These are phyloP conservation scores for Suillus bovinus DNA, from an alignment of 768 basidiomycete genomes.

Conservation along the genomic window DNA sequence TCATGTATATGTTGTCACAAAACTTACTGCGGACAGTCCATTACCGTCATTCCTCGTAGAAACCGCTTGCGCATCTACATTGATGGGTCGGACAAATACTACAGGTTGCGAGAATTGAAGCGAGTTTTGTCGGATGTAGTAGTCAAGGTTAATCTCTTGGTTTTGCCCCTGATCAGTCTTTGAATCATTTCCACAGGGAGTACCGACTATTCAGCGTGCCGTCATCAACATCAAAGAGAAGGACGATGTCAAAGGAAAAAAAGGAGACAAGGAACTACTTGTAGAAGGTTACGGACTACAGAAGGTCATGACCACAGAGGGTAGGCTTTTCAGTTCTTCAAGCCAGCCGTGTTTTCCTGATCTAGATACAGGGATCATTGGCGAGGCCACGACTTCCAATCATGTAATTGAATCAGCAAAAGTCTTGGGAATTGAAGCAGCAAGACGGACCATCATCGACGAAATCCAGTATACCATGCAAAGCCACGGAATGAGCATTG, in stretches of 20 bases:
- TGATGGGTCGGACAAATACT: conserved; percentile 77
- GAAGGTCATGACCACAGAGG: conserved; percentile 96
- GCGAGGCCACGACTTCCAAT: conserved; percentile 90
- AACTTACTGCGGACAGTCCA: conserved; percentile 46
- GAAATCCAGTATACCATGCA: conserved; percentile 98
- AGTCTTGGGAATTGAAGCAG: conserved; percentile 98
- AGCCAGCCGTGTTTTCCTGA: not conserved
- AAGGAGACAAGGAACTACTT: conserved; percentile 87
- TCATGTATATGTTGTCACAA: not conserved
- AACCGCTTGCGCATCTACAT: conserved; percentile 79
- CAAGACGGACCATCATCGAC: conserved; percentile 90
- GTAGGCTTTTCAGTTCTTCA: conserved; percentile 39
- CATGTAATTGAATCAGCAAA: conserved; percentile 95
- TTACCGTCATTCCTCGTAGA: conserved; percentile 73
- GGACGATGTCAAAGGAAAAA: conserved; percentile 73
- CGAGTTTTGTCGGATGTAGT: conserved; percentile 82
- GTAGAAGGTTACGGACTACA: conserved; percentile 97
- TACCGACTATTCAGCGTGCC: conserved; percentile 84
- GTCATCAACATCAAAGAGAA: conserved; percentile 96
- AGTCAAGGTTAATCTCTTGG: conserved; percentile 65
- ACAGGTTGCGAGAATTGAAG: conserved; percentile 83
- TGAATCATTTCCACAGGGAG: conserved; percentile 54
- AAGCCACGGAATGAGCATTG: conserved; percentile 97
- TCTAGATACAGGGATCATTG: conserved; percentile 71
- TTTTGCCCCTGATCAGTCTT: not conserved